These are phyloP conservation scores for Wickerhamomyces xylosicus DNA, from an alignment of 805 yeast genomes.

Conservation along the genomic window DNA sequence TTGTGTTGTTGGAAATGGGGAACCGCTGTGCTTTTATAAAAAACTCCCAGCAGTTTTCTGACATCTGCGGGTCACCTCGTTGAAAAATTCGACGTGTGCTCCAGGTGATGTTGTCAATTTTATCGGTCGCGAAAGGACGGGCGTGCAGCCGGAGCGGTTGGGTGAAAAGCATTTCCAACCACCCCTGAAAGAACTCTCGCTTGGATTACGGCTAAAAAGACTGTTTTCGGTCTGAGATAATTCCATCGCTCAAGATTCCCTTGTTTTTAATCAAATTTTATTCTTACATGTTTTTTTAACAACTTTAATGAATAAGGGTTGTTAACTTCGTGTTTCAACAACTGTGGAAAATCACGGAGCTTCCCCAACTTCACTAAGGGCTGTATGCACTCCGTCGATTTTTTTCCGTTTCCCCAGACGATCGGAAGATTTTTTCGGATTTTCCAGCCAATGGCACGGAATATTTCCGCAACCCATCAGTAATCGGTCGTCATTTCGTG, in stretches of 20 bases:
- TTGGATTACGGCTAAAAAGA: too few species aligned
- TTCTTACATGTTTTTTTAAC: too few species aligned
- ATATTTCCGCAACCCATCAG: too few species aligned
- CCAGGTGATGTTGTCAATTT: background rate
- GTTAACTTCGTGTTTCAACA: background rate
- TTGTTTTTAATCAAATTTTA: too few species aligned
- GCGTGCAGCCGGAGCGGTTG: background rate
- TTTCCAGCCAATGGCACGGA: too few species aligned
- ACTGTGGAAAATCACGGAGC: background rate
- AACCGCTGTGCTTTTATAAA: background rate
- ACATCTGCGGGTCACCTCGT: too few species aligned
- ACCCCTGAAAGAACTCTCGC: too few species aligned
- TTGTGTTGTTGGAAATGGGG: background rate
- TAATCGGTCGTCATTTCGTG: too few species aligned
- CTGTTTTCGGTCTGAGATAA: too few species aligned
- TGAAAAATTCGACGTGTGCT: background rate
- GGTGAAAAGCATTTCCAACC: background rate
- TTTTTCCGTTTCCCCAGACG: background rate
- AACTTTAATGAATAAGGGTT: too few species aligned
- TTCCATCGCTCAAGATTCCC: too few species aligned
- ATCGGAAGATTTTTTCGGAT: slow-evolving; percentile 1
- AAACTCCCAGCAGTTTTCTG: background rate
- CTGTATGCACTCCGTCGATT: background rate
- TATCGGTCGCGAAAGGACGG: background rate
- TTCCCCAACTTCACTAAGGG: background rate